Evolutionary conservation across 2,329 filamentous ascomycete genomes (phyloP).

Genomic region (Chrysosporium keratinophilum): DNA sequence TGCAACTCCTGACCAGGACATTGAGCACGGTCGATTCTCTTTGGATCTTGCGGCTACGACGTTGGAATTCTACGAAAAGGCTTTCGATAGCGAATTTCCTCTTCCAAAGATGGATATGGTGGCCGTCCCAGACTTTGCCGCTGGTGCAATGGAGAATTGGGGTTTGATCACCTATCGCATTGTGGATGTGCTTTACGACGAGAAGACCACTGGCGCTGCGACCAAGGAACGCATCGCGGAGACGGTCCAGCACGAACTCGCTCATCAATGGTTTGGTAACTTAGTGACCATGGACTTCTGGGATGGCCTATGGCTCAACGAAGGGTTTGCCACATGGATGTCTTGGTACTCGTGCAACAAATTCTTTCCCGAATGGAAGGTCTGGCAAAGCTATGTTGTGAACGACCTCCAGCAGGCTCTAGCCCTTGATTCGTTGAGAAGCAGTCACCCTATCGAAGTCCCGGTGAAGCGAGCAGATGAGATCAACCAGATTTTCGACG

Average conservation of each 20-base stretch:
- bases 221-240: conserved; percentile 90
- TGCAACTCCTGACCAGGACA: conserved; percentile 77
- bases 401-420: conserved; percentile 84
- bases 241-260: conserved; percentile 91
- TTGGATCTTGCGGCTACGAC: conserved; percentile 81
- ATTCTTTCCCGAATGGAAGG: conserved; percentile 97
- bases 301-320: conserved; percentile 95
- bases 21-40: conserved; percentile 84
- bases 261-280: conserved; percentile 98
- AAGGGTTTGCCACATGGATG: conserved; percentile 87
- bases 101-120: conserved; percentile 95
- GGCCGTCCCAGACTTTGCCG: conserved; percentile 89
- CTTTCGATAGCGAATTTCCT: conserved; percentile 77
- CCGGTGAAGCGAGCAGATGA: conserved; percentile 91
- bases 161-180: conserved; percentile 90
- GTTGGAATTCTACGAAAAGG: conserved; percentile 88
- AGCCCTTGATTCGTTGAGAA: conserved; percentile 77
- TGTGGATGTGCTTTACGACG: conserved; percentile 80
- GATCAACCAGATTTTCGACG: conserved; percentile 97
- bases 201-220: conserved; percentile 78
- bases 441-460: conserved; percentile 93
- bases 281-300: conserved; percentile 98
- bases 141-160: conserved; percentile 98
- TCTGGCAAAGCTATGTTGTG: conserved; percentile 91
- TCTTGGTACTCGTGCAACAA: conserved; percentile 87